Base-by-base conservation (phyloP, 2,329 filamentous ascomycete genomes). In the Fusarium camptoceras region DNA sequence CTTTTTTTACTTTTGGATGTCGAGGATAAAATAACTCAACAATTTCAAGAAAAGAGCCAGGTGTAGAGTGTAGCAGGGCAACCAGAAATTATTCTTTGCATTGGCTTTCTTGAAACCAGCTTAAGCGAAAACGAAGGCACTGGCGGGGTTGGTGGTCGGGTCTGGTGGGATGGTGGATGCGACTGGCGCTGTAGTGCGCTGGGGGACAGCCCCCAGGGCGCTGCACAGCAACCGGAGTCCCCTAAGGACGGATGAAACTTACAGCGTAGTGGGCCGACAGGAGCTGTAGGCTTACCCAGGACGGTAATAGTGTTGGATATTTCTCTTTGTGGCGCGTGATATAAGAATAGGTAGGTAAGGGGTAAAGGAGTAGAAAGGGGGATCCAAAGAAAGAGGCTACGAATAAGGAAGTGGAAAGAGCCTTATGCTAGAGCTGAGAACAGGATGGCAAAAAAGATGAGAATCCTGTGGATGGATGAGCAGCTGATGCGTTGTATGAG, bases 81-180 rank as follows among this genome's bases (percentile, higher is more conserved):
- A 44, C 59, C 42, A 61, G 34, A 16, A 31, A 69, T 50, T 60
- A 48, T 66, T 53, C 54, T 66, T 70, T 56, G 61, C 61, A 70
- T 59, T 57, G 47, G 60, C 46, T 47, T 43, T 46, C 48, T 27
- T 64, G 46, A 56, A 51, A 57, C 39, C 30, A 20, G 57, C 54
- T 51, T 64, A 61, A 64, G 55, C 64, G 67, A 70, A 67, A 61
- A 54, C 68, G 64, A 65, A 50, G 16, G 31, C 39, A 56, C 41
- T 42, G 49, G 49, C 49, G 49, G 49, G 49, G 49, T 42, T 42
- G 34, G 34, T 24, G 24, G 47, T 34, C 34, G 34, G 18, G 34
- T 37, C 34, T 37, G 34, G 34, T 44, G 42, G 31, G 31, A 53
- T 25, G 56, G 46, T 44, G 57, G 56, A 65, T 51, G 47, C 42